A percentile compares a stretch with the other conserved stretches of the same genome.
These are phyloP conservation scores for Cryptococcus sp. DNA, from an alignment of 1,284 basidiomycete species.

Conservation along the genomic window DNA sequence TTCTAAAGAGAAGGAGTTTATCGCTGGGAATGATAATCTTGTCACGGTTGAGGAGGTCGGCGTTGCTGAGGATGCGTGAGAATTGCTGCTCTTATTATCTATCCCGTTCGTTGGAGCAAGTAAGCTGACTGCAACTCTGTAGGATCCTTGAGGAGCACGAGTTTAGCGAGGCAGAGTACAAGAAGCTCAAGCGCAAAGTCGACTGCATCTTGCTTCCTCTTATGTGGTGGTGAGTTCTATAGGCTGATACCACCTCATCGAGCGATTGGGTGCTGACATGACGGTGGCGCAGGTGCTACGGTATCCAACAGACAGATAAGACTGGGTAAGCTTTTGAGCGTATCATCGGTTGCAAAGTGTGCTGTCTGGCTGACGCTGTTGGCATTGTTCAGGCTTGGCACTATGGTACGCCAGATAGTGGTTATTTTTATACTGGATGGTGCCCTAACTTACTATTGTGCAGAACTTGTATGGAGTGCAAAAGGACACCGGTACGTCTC, in stretches of 20 bases:
- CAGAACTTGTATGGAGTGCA: slow-evolving; percentile 40
- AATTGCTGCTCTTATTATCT: neutral
- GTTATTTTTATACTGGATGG: no score
- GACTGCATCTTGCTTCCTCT: slow-evolving; percentile 30
- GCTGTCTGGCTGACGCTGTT: neutral
- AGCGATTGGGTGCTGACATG: no score
- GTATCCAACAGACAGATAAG: slow-evolving; percentile 41
- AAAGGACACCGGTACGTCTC: slow-evolving; percentile 28
- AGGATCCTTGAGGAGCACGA: slow-evolving; percentile 41
- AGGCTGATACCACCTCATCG: no score
- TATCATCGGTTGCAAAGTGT: slow-evolving; percentile 9
- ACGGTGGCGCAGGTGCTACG: slow-evolving; percentile 30
- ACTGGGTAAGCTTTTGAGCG: slow-evolving; percentile 6
- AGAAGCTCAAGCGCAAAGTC: slow-evolving; percentile 30
- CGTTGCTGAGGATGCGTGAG: slow-evolving; percentile 17
- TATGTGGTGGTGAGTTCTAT: slow-evolving; percentile 23
- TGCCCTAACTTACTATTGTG: neutral
- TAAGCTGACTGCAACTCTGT: slow-evolving; percentile 3
- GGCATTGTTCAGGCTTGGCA: slow-evolving; percentile 5
- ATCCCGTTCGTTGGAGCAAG: neutral
- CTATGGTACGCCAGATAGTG: slow-evolving; percentile 12
- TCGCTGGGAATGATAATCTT: slow-evolving; percentile 9
- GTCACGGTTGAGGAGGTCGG: slow-evolving; percentile 18
- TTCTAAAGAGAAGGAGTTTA: slow-evolving; percentile 12
- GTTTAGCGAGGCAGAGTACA: slow-evolving; percentile 28